These are phyloP conservation scores for Pseudoscleropodium purum DNA, from an alignment of 225 moss, liverwort and hornwort species.

Conservation along the genomic window DNA sequence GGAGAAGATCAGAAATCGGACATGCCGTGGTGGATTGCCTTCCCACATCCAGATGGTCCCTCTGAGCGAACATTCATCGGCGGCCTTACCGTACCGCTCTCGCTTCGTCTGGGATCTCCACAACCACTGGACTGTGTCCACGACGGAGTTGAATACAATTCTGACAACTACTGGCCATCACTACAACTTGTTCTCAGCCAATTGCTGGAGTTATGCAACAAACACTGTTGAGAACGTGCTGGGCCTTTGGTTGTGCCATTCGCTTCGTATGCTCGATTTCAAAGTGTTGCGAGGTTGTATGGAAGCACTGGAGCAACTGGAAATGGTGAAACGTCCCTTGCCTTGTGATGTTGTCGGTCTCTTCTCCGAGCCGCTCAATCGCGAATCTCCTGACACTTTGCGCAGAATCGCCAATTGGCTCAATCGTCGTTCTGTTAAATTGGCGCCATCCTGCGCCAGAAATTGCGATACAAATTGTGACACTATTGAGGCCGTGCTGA, in stretches of 20 bases:
- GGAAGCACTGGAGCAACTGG: not conserved
- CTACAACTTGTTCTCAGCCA: not conserved
- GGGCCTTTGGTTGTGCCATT: not conserved
- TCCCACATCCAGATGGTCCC: not conserved
- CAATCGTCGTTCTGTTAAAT: not conserved
- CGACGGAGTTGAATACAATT: not conserved
- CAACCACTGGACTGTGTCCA: not conserved
- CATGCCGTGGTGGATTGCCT: not conserved
- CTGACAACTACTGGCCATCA: not conserved
- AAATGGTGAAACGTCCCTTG: not conserved
- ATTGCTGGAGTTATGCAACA: not conserved
- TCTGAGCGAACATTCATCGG: not conserved
- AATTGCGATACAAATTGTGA: no score
- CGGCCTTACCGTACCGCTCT: not conserved
- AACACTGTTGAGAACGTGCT: not conserved
- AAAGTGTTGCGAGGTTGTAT: accelerated
- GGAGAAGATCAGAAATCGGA: accelerated
- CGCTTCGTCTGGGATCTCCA: not conserved
- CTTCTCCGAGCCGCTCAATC: not conserved
- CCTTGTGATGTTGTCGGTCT: not conserved
- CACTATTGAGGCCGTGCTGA: not conserved
- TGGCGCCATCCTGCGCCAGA: not conserved
- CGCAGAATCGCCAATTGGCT: not conserved
- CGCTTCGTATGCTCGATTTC: not conserved
- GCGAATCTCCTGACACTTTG: accelerated